These are phyloP conservation scores for Candida incommunis DNA, from an alignment of 805 yeast genomes.

Conservation along the genomic window DNA sequence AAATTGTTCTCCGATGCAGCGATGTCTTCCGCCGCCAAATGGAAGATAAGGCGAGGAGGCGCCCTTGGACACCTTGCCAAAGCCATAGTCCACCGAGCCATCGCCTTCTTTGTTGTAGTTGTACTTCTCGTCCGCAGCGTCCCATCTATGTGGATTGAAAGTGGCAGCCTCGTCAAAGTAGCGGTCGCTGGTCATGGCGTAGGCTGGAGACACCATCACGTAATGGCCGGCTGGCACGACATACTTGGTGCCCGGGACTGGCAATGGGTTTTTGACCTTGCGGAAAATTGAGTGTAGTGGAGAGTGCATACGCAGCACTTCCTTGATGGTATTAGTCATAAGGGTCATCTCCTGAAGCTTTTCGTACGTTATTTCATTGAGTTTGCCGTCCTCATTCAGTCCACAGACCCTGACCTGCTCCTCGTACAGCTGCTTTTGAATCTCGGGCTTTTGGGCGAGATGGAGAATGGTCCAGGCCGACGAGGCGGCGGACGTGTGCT, in stretches of 20 bases:
- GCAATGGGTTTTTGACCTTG: conserved; percentile 64
- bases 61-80: conserved; percentile 91
- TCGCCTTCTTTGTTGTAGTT: conserved; percentile 16
- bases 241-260: conserved; percentile 64
- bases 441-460: conserved; percentile 71
- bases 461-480: conserved; percentile 91
- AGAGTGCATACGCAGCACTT: conserved; percentile 89
- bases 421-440: conserved; percentile 66
- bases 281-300: conserved; percentile 95
- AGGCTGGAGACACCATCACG: conserved; percentile 90
- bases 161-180: conserved; percentile 65
- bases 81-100: conserved; percentile 75
- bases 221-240: conserved; percentile 83
- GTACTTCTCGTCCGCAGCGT: conserved; percentile 13
- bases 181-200: conserved; percentile 58
- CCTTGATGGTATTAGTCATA: conserved; percentile 73
- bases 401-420: conserved; percentile 58
- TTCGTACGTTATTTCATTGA: conserved; percentile 61
- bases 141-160: conserved; percentile 87
- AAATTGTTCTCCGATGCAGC: conserved; percentile 98
- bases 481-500: conserved; percentile 94
- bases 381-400: conserved; percentile 19
- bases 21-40: conserved; percentile 98
- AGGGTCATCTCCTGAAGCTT: conserved; percentile 69
- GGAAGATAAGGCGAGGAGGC: conserved; percentile 93